Evolutionary conservation across 2,329 filamentous ascomycete genomes (phyloP), one percentile per base, ranked within the genome.

Genomic region (Fusarium nisikadoi): DNA sequence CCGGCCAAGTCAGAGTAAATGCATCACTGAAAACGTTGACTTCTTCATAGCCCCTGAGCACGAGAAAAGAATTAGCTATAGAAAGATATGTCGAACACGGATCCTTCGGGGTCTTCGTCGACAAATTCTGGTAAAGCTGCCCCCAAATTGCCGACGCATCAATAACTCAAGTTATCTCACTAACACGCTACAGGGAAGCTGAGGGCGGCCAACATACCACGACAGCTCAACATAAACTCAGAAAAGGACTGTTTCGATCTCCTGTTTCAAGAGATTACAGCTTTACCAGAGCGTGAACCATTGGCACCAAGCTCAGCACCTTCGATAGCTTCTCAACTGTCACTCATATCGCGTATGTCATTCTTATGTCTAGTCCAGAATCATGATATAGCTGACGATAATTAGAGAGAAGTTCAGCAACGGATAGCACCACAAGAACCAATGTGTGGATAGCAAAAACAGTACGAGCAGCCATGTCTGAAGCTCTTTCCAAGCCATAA

Each of bases 371-470:
- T 3, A 3, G 0, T 12, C 3, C 1, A 27, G 20, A 41, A 8
- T 9, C 16, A 4, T 17, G 8, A 16, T 2, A 23, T 4, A 2
- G 20, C 46, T 76, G 20, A 76, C 29, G 9, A 8, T 1, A 8
- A 4, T 0, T 9, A 72, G 68, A 43, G 6, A 56, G n/a, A 19
- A 27, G 64, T 8, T 46, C 55, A 4, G 46, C 52, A 6, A 25
- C 31, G 1, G 66, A 71, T 17, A 69, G 68, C 5, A 68, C 71
- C 5, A 67, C 73, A 6, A 60, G 42, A 20, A 80, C 75, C 8
- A 80, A 81, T 58, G 75, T 77, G 17, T 75, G 77, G 73, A 79
- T 81, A 58, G 75, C 77, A 38, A 76, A 72, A 42, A 80, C 80
- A 13, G 77, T 80, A 33, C 76, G 77, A 9, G 58, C 76, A 8